phyloP scores from a whole-genome alignment of 2,329 filamentous ascomycete species.

The Botryotinia globosa region DNA sequence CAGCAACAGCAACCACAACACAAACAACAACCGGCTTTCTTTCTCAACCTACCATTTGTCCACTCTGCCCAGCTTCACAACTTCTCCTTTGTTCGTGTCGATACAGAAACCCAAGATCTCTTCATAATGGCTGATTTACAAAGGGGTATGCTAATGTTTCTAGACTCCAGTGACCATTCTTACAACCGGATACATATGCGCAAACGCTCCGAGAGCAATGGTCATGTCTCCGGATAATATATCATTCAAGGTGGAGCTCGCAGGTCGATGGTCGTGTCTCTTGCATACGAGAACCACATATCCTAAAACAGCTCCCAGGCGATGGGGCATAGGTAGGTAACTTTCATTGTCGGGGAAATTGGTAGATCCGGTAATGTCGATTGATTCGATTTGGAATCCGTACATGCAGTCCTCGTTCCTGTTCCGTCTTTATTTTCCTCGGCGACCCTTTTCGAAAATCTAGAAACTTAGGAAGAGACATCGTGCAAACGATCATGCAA shows the following conservation, averaged over 20 bases:
- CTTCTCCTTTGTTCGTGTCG: not conserved
- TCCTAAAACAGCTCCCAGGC: not conserved
- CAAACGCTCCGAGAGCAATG: not conserved
- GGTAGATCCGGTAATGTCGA: not conserved
- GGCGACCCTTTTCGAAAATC: not conserved
- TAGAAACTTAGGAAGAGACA: not conserved
- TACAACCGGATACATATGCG: not conserved
- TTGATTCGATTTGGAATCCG: not conserved
- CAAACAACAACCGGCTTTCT: not conserved
- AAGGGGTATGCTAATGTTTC: too few relatives aligned
- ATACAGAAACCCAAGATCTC: not conserved
- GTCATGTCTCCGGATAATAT: not conserved
- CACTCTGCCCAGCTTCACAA: not conserved
- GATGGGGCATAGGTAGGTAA: not conserved
- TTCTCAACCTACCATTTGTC: not conserved
- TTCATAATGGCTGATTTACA: not conserved
- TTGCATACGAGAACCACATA: slow-evolving; percentile 13
- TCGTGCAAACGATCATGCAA: not conserved
- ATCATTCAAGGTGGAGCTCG: not conserved
- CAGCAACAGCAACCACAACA: not conserved
- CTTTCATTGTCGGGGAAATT: slow-evolving; percentile 2
- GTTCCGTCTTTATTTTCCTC: not conserved
- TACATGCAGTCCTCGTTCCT: not conserved
- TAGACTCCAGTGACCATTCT: not conserved
- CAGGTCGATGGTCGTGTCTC: not conserved